A percentile compares a stretch with the other conserved stretches of the same genome.
Conservation (phyloP, 2,329 filamentous ascomycete species). For the Epichloe amarillans region DNA sequence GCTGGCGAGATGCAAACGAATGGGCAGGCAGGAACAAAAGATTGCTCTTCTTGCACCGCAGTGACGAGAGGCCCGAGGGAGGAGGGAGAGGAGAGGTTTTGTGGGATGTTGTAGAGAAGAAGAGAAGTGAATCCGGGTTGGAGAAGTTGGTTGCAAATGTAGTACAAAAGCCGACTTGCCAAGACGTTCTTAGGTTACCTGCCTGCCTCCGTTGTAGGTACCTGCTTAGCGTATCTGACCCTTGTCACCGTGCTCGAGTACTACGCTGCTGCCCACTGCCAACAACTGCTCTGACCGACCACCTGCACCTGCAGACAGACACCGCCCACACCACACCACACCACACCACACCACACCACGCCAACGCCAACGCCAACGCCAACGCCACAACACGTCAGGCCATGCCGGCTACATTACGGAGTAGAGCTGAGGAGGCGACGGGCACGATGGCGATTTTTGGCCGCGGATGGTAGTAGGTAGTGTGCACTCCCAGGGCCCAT, state of each 20-base stretch:
- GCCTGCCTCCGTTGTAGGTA: too few relatives aligned
- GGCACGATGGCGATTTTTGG: too few relatives aligned
- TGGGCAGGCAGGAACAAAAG: slow-evolving; percentile 1
- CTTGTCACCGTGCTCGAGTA: too few relatives aligned
- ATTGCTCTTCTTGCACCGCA: not conserved
- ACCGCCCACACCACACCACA: not conserved
- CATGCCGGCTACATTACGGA: too few relatives aligned
- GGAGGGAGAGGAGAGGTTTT: not conserved
- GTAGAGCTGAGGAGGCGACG: too few relatives aligned
- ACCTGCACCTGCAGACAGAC: not conserved
- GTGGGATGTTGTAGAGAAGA: slow-evolving; percentile 1
- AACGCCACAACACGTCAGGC: not conserved
- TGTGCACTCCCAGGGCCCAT: too few relatives aligned
- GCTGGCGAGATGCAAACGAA: slow-evolving; percentile 4
- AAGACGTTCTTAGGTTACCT: not conserved
- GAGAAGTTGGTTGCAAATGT: not conserved
- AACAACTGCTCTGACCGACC: not conserved
- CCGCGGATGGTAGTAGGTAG: too few relatives aligned
- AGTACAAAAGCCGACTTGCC: not conserved
- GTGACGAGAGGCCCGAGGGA: not conserved
- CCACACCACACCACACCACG: not conserved
- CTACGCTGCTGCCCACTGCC: too few relatives aligned
- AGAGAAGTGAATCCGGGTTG: not conserved
- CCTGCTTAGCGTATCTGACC: too few relatives aligned
- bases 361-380: not conserved